Conservation (phyloP, 148 eudicot species). For the Camellia sinensis region DNA sequence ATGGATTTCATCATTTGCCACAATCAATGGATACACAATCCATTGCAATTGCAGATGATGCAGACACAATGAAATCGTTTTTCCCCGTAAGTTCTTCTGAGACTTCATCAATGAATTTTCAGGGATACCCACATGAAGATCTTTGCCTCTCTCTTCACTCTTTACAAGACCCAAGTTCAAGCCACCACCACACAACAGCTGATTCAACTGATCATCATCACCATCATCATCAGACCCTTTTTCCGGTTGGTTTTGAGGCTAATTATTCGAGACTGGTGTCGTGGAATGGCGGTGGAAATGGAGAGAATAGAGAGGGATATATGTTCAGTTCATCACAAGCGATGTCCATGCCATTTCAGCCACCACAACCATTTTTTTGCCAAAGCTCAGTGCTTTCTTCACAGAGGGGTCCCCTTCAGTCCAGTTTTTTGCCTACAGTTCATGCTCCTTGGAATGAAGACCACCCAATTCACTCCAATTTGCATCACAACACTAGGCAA, state of each 20-base stretch:
- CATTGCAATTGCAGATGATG: neutral
- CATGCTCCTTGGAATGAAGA: conserved; percentile 18
- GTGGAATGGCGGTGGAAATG: conserved; percentile 14
- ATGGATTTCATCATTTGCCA: neutral
- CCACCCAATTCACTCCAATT: neutral
- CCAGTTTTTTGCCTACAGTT: neutral
- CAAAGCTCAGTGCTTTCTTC: conserved; percentile 12
- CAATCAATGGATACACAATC: conserved; percentile 7
- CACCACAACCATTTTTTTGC: neutral
- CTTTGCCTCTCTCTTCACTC: conserved; percentile 35
- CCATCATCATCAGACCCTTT: neutral
- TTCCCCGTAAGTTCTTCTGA: conserved; percentile 18
- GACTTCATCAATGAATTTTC: conserved; percentile 22
- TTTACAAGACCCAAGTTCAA: conserved; percentile 13
- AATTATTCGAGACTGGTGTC: conserved; percentile 16
- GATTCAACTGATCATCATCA: neutral
- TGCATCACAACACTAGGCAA: neutral
- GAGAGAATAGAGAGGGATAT: conserved; percentile 5
- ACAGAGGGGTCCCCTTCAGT: conserved; percentile 18
- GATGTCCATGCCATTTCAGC: neutral
- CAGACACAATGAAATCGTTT: conserved; percentile 32
- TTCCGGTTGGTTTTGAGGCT: neutral
- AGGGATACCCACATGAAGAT: conserved; percentile 17
- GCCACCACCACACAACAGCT: neutral
- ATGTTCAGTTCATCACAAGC: neutral